Base-by-base conservation (phyloP, 805 yeast species). In the Cyberlindnera suaveolens region DNA sequence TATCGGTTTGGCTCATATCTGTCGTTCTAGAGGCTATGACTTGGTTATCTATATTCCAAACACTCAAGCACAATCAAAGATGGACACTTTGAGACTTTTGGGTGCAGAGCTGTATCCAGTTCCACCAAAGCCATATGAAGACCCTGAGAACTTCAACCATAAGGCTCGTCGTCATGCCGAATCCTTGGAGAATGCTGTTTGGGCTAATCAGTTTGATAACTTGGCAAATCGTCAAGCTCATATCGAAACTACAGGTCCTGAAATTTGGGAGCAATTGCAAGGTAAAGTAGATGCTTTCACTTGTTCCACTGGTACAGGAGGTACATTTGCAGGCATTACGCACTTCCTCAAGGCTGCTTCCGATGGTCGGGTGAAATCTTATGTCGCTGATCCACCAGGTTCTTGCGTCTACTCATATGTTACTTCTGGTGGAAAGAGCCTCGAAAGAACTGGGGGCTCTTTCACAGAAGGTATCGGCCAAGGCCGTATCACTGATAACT, bases 401-500 rank as follows among this genome's bases (percentile, higher is more conserved):
- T 82, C 93, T 4, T 85, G 85, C 39, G 72, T 90, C 37, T 86
- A 85, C 66, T 77, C 88, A 9, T 88, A 82, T 59, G 78, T 90
- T 47, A 80, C 77, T 47, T 70, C 85, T 5, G 78, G 80, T 15
- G 91, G 91, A 29, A 68, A 81, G 58, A 71, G 75, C 10, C 65
- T 82, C 44, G 87, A 78, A 35, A 76, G 89, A 56, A 72, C 75
- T 1, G 97, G 97, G 27, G 78, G 87, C 3, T 84, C 95, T 0
- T 88, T 90, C 63, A 90, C 96, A 26, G 97, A 90, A 67, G 97
- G 97, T 29, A 88, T 90, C 66, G 97, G 97, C 26, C 97, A 90
- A 66, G 96, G 96, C 38, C 75, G 97, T 55, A 83, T 90, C 55
- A 90, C 96, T 6, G 83, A 77, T 49, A 90, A 90, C 63, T 72